phyloP scores from a whole-genome alignment of 345 rosid genomes.

The Aegle marmelos region DNA sequence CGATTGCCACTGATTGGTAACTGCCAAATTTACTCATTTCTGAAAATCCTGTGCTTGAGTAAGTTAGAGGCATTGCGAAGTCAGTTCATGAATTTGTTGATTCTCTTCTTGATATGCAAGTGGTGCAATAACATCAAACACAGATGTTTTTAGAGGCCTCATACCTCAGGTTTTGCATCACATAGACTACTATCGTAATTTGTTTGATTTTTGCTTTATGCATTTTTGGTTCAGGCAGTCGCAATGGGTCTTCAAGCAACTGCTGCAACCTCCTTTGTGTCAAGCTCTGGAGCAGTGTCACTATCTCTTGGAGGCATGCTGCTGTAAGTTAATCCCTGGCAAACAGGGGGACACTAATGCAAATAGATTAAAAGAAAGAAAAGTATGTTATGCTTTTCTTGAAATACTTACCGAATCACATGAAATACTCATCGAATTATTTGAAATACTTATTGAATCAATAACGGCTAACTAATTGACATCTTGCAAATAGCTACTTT shows the following conservation, averaged over 20 bases:
- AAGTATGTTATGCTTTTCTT: background rate
- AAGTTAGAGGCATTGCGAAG: background rate
- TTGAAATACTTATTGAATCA: background rate
- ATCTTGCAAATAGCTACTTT: background rate
- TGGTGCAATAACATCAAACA: background rate
- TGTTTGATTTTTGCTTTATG: background rate
- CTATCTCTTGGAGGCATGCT: constrained; percentile 91
- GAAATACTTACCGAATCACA: background rate
- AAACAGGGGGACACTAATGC: background rate
- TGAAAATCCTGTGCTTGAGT: background rate
- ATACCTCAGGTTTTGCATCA: background rate
- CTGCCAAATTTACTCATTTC: background rate
- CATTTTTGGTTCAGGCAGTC: constrained; percentile 44
- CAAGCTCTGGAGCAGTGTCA: constrained; percentile 51
- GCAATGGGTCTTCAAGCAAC: constrained; percentile 72
- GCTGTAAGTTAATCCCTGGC: constrained; percentile 50
- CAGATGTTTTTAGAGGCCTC: background rate
- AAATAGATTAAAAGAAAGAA: background rate
- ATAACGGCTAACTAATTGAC: background rate
- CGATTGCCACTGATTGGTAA: background rate
- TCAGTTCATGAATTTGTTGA: background rate
- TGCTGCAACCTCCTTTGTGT: constrained; percentile 61
- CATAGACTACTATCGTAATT: background rate
- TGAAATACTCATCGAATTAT: background rate
- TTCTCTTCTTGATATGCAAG: background rate